Base-by-base conservation (phyloP, 140 eudicot genomes). In the Anethum foeniculum region DNA sequence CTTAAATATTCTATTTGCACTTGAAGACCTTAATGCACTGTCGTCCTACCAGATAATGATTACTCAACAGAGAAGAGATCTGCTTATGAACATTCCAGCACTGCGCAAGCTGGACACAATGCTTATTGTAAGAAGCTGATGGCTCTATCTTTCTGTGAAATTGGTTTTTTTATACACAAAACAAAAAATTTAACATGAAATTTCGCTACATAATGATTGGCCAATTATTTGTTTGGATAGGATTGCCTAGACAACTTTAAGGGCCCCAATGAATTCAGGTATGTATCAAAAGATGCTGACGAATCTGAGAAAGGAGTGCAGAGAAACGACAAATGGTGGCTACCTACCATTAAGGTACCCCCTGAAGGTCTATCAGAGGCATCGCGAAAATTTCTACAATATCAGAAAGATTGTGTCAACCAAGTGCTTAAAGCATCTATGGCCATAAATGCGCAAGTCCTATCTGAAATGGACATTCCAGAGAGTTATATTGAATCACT, bases 21-120 rank as follows among this genome's bases (percentile, higher is more conserved):
- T 71, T 39, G 7, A 38, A 71, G 49, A 74, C 77, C 77, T 43
- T 15, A n/a, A 11, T 3, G n/a, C 56, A 1, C 77, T 23, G 71
- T 75, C 27, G 19, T 0, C 58, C 43, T 54, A 54, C 51, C 76
- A 92, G 97, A 85, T 92, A 30, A 92, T 90, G 97, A 86, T 81
- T 71, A 90, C 97, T 43, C 87, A 83, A 79, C 96, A 92, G 88
- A 82, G 96, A 83, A 85, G 78, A n/a, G 97, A 92, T 82, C 84
- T 90, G 43, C 80, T 86, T 15, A 83, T 88, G 87, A 90, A 90
- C 78, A 89, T 92, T 75, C 96, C 97, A 4, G 97, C 96, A 28
- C 73, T 92, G 75, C 88, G 89, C 27, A 90, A 92, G 72, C 93
- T 92, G 36, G 97, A 92, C 46, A 83, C 92, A 3, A 92, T 92